phyloP scores from a whole-genome alignment of 2,329 filamentous ascomycete genomes.

The Fusarium sublunatum region DNA sequence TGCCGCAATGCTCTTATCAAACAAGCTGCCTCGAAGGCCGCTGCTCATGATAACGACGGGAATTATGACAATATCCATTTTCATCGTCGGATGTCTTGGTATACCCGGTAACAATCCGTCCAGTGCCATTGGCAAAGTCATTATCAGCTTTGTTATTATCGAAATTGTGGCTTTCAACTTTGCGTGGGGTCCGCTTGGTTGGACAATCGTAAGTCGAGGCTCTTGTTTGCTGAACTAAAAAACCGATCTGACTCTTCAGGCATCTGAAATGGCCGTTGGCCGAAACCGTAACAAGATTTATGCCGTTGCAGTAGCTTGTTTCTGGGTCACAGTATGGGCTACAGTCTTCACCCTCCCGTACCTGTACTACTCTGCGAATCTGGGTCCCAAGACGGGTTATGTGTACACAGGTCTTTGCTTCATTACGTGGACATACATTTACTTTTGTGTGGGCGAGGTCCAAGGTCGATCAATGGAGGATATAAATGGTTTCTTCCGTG shows the following conservation, averaged over 20 bases:
- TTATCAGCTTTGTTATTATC: constrained; percentile 57
- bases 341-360: constrained; percentile 56
- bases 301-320: constrained; percentile 54
- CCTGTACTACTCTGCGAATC: constrained; percentile 53
- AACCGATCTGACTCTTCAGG: constrained; percentile 32
- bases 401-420: constrained; percentile 51
- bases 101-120: constrained; percentile 47
- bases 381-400: constrained; percentile 55
- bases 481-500: constrained; percentile 45
- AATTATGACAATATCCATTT: constrained; percentile 55
- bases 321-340: constrained; percentile 57
- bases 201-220: constrained; percentile 49
- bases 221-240: not conserved
- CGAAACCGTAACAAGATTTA: constrained; percentile 54
- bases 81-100: constrained; percentile 57
- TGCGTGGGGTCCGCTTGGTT: constrained; percentile 54
- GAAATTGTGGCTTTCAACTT: constrained; percentile 60
- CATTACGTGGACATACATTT: constrained; percentile 52
- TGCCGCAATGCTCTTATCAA: constrained; percentile 53
- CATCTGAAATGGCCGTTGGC: constrained; percentile 60
- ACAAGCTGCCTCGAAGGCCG: constrained; percentile 54
- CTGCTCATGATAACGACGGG: constrained; percentile 53
- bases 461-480: constrained; percentile 47
- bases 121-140: constrained; percentile 51
- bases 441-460: constrained; percentile 51